Conservation (phyloP, 306 rosid genomes). For the Ormosia emarginata region DNA sequence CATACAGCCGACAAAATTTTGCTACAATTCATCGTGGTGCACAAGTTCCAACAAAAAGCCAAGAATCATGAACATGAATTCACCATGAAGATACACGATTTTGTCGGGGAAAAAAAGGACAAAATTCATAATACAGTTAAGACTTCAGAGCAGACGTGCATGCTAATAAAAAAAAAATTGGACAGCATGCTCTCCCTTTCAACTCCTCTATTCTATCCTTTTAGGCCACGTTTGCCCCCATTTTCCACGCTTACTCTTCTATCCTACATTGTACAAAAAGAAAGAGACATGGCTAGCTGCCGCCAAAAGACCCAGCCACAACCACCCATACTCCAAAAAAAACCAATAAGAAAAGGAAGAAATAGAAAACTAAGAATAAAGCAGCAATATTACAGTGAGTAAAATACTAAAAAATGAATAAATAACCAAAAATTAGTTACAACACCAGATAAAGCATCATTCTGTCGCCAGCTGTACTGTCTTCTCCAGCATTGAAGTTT, state of each 20-base stretch:
- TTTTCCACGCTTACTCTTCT: conserved; percentile 20
- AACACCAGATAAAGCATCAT: conserved; percentile 31
- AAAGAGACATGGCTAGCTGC: conserved; percentile 38
- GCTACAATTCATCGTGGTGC: not conserved
- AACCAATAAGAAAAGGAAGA: not conserved
- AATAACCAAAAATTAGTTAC: conserved; percentile 36
- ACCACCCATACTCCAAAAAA: conserved; percentile 12
- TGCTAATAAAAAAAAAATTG: conserved; percentile 60
- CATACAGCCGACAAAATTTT: not conserved
- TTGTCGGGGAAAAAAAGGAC: not conserved
- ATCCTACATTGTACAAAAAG: conserved; percentile 46
- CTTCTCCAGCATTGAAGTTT: conserved; percentile 96
- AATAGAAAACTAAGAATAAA: conserved; percentile 1
- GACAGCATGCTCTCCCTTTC: conserved; percentile 63
- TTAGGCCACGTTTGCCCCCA: conserved; percentile 12
- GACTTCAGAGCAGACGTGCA: conserved; percentile 35
- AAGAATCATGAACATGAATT: not conserved
- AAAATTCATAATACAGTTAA: conserved; percentile 3
- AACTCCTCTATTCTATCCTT: conserved; percentile 21
- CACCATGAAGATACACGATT: not conserved
- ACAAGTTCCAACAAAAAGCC: not conserved
- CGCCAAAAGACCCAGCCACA: conserved; percentile 3
- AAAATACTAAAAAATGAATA: conserved; percentile 31
- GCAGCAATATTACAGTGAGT: conserved; percentile 25
- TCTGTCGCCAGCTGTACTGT: conserved; percentile 42